Percentiles rank a stretch among this genome's conserved stretches.
phyloP scores from a whole-genome alignment of 805 yeast genomes.

The Ogataea naganishii region DNA sequence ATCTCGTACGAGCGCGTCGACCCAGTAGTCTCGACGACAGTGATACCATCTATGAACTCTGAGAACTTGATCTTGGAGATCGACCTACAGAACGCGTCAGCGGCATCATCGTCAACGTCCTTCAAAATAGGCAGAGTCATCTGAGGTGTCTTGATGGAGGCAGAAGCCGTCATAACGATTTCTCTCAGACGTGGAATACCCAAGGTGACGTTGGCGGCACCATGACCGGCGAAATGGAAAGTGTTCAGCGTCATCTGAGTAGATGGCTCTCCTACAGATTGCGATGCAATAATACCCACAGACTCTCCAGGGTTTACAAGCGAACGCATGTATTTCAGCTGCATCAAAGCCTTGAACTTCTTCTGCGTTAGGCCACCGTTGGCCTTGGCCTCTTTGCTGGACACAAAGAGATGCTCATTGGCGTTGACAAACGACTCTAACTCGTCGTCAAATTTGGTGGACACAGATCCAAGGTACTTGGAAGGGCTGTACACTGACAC shows the following conservation, averaged over 20 bases:
- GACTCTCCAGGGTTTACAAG: constrained; percentile 94
- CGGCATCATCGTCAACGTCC: constrained; percentile 78
- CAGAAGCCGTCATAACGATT: constrained; percentile 98
- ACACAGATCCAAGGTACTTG: constrained; percentile 85
- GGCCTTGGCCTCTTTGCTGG: constrained; percentile 36
- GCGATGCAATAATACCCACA: constrained; percentile 97
- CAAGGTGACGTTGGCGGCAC: constrained; percentile 98
- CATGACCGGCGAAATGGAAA: constrained; percentile 99
- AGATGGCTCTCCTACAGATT: constrained; percentile 98
- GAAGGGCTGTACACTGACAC: constrained; percentile 81
- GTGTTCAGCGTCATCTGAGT: constrained; percentile 97
- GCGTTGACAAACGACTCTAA: constrained; percentile 60
- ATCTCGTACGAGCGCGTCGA: constrained; percentile 67
- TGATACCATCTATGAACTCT: constrained; percentile 78
- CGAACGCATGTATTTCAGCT: constrained; percentile 95
- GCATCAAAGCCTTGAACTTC: constrained; percentile 95
- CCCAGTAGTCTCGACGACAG: constrained; percentile 85
- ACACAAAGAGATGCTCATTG: constrained; percentile 48
- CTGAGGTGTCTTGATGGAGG: constrained; percentile 95
- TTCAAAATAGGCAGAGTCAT: constrained; percentile 83
- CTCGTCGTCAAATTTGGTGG: constrained; percentile 78
- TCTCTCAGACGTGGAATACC: constrained; percentile 99
- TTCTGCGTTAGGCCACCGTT: constrained; percentile 53
- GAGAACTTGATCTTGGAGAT: constrained; percentile 78
- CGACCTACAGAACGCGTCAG: constrained; percentile 88